Evolutionary conservation across 2,329 filamentous ascomycete species (phyloP), one percentile per base, ranked within the genome.

Genomic region (Apiospora malaysiana): DNA sequence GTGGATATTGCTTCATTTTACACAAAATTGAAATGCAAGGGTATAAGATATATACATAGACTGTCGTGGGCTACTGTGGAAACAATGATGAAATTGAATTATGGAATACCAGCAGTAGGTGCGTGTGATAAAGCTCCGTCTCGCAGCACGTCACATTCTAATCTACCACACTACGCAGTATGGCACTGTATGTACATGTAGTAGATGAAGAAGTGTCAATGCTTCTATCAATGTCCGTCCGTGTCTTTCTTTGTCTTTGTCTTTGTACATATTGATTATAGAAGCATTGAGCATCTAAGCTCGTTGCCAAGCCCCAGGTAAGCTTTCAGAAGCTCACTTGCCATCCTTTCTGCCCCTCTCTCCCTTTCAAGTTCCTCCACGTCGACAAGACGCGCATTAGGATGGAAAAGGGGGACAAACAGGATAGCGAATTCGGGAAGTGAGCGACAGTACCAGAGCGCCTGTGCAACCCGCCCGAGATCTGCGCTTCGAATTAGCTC

Each of bases 1-100:
- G 67, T 71, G 70, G 70, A 69, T 71, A 71, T 71, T 71, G 70
- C 70, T 71, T 71, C 70, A 71, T 71, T 51, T 71, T 59, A 71
- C 66, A 43, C 68, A 71, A 71, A 56, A 69, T 69, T 51, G 51
- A 66, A 42, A 68, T 56, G 68, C 70, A 69, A 69, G 70, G 70
- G 68, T 71, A 37, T 51, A 59, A 59, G 42, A 42, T n/a, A n/a
- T n/a, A n/a, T n/a, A n/a, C n/a, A n/a, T 23, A 40, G 51, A 51
- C n/a, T 43, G 65, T 68, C 32, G 21, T 66, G 42, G 23, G 66
- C 66, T 47, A 40, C 66, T 47, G 66, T 68, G 43, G 51, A 43
- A 47, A 51, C 68, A 43, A 67, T 27, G 66, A 67, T 27, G 25
- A 67, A 46, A 63, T 63, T 40, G 56, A n/a, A 37, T 63, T 40